Conservation (phyloP, 495 filamentous ascomycete genomes). For the Cetradonia linearis region DNA sequence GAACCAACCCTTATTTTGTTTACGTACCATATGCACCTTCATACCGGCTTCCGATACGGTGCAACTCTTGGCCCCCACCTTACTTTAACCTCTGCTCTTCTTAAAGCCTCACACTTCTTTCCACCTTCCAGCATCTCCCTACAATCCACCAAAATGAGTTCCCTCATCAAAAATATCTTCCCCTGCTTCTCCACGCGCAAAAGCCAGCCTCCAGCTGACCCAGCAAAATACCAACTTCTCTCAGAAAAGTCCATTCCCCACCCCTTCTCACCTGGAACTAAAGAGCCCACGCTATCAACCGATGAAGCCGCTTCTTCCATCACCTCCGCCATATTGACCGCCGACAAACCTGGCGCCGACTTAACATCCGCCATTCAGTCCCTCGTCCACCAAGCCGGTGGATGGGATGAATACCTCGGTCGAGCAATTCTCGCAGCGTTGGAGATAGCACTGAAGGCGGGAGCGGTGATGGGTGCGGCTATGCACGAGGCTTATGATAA, state of each 20-base stretch:
- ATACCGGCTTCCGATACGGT: background rate
- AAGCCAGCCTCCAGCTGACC: background rate
- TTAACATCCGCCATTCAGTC: constrained; percentile 5
- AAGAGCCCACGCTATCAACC: background rate
- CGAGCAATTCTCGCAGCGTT: constrained; percentile 30
- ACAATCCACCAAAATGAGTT: background rate
- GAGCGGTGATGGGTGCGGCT: constrained; percentile 27
- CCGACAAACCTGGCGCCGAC: background rate
- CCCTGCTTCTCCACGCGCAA: constrained; percentile 5
- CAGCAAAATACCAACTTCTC: background rate
- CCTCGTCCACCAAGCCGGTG: constrained; percentile 21
- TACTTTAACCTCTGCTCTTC: background rate
- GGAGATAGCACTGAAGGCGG: constrained; percentile 27
- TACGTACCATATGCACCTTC: background rate
- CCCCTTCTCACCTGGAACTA: background rate
- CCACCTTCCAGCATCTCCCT: background rate
- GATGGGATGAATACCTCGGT: constrained; percentile 36
- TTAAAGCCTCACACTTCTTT: no score
- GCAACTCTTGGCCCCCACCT: background rate
- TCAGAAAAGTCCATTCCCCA: constrained; percentile 8
- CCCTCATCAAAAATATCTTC: constrained; percentile 11
- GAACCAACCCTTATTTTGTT: no score
- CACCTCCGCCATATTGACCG: constrained; percentile 4
- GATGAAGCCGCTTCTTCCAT: constrained; percentile 14
- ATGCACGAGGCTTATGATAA: constrained; percentile 31